Evolutionary conservation across 73 alveolate species (phyloP).

Genomic region (Paramecium octaurelia): DNA sequence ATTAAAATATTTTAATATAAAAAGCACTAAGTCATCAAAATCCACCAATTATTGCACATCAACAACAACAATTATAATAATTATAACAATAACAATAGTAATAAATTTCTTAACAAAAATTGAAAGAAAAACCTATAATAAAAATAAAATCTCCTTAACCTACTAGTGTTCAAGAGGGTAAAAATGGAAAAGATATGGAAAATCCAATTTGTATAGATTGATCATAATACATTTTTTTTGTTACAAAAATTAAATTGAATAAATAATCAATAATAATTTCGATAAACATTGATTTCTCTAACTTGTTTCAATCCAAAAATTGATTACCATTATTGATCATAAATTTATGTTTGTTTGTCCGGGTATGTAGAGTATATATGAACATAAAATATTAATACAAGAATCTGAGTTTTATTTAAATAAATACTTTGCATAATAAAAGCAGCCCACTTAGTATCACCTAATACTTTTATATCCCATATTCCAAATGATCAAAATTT

Average conservation of each 20-base stretch:
- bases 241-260: not conserved
- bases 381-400: not conserved
- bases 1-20: not conserved
- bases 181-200: not conserved
- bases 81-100: not conserved
- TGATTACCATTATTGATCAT: conserved; percentile 22
- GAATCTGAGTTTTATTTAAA: not conserved
- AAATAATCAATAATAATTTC: not conserved
- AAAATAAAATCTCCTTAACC: not conserved
- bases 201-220: conserved; percentile 40
- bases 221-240: not conserved
- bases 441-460: not conserved
- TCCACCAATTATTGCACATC: not conserved
- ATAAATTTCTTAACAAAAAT: not conserved
- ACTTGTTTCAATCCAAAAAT: not conserved
- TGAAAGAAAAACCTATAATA: not conserved
- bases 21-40: not conserved
- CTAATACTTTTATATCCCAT: not conserved
- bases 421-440: not conserved
- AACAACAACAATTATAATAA: not conserved
- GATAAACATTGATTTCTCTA: not conserved
- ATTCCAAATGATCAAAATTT: conserved; percentile 12
- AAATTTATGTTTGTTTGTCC: conserved; percentile 18
- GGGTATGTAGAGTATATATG: conserved; percentile 41
- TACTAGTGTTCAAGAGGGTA: not conserved